phyloP scores from a whole-genome alignment of 1,139 yeast species.

The Geotrichum carabidarum region DNA sequence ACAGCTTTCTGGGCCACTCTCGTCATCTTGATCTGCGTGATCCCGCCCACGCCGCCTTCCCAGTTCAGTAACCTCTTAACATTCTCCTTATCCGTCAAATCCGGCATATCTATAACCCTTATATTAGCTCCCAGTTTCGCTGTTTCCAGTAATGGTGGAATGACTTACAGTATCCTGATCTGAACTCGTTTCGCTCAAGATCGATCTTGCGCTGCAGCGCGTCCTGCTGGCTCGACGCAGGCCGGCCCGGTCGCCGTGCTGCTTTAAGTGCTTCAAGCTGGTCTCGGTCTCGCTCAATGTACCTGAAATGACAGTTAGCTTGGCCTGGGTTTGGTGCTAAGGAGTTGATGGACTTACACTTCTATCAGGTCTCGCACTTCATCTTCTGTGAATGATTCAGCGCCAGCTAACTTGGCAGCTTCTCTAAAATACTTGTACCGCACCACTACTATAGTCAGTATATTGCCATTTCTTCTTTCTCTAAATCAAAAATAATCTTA shows the following conservation, averaged over 20 bases:
- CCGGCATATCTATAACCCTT: conserved; percentile 46
- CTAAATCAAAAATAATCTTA: conserved; percentile 21
- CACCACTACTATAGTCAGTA: conserved; percentile 29
- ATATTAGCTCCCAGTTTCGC: too few species aligned
- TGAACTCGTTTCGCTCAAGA: conserved; percentile 56
- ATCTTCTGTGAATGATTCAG: conserved; percentile 45
- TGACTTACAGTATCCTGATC: conserved; percentile 52
- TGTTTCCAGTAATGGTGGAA: background rate
- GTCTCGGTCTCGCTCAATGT: conserved; percentile 64
- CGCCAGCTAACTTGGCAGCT: conserved; percentile 45
- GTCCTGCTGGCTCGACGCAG: conserved; percentile 66
- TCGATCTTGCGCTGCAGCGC: conserved; percentile 57
- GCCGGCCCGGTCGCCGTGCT: conserved; percentile 82
- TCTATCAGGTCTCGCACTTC: conserved; percentile 60
- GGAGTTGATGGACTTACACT: conserved; percentile 31
- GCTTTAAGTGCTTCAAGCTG: conserved; percentile 57
- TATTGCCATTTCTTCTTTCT: background rate
- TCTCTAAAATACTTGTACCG: conserved; percentile 64
- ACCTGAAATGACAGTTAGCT: conserved; percentile 28
- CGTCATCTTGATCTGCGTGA: conserved; percentile 50
- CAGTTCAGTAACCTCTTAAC: conserved; percentile 60
- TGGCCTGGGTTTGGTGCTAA: background rate
- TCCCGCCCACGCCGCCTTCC: conserved; percentile 83
- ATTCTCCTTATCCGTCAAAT: conserved; percentile 55
- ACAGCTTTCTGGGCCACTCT: conserved; percentile 10